phyloP scores from a whole-genome alignment of 805 yeast species.

The Saturnispora gosingensis region DNA sequence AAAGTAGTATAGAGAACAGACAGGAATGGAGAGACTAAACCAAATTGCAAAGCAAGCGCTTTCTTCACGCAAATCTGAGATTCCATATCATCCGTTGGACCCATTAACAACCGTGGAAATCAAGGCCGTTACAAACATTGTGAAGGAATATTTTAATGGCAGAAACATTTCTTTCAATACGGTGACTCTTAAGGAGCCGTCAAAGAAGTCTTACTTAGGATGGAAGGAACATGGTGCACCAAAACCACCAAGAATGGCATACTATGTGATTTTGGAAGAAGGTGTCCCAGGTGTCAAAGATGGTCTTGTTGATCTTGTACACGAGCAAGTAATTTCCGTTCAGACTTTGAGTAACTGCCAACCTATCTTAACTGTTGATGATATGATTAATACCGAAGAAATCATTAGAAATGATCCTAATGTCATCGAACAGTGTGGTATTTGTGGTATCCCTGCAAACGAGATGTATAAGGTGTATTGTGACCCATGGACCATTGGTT shows the following conservation, averaged over 20 bases:
- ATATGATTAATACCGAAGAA: constrained; percentile 52
- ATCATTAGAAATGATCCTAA: constrained; percentile 60
- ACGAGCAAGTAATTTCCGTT: constrained; percentile 38
- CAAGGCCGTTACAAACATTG: constrained; percentile 42
- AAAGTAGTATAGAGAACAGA: background rate
- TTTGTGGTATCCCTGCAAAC: constrained; percentile 56
- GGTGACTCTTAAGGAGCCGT: constrained; percentile 62
- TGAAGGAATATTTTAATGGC: constrained; percentile 40
- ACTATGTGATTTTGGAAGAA: constrained; percentile 49
- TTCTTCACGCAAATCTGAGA: constrained; percentile 43
- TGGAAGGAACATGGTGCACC: constrained; percentile 58
- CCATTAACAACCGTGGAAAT: constrained; percentile 61
- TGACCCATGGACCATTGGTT: constrained; percentile 61
- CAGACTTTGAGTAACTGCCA: constrained; percentile 51
- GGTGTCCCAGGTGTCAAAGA: constrained; percentile 59
- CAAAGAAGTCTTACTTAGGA: constrained; percentile 49
- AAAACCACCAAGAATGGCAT: constrained; percentile 61
- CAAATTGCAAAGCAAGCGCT: constrained; percentile 57
- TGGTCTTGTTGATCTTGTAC: constrained; percentile 54
- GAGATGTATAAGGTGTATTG: constrained; percentile 56
- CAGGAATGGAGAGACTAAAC: constrained; percentile 51
- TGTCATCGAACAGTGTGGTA: constrained; percentile 63
- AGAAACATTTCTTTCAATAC: constrained; percentile 50
- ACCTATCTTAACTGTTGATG: constrained; percentile 67
- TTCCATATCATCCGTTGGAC: constrained; percentile 60